phyloP scores from a whole-genome alignment of 192 early-diverging fungal species.

The Paraglomus occultum region DNA sequence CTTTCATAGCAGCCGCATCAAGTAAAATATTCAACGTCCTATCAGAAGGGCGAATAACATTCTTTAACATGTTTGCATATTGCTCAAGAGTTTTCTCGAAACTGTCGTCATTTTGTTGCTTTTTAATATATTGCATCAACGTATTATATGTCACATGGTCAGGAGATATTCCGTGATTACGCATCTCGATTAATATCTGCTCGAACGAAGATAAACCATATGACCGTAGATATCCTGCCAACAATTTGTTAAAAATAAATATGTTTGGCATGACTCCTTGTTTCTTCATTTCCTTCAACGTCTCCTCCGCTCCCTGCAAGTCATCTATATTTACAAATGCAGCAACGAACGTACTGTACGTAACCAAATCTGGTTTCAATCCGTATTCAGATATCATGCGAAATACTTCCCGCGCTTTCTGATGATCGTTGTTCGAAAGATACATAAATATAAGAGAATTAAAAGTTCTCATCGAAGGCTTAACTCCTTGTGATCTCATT shows the following conservation, averaged over 20 bases:
- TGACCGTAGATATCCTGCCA: constrained; percentile 10
- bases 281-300: constrained; percentile 15
- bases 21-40: constrained; percentile 22
- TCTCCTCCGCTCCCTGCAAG: constrained; percentile 10
- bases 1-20: neutral
- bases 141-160: constrained; percentile 25
- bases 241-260: constrained; percentile 19
- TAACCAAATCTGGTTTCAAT: constrained; percentile 9
- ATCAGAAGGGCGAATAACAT: constrained; percentile 8
- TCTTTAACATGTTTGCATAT: constrained; percentile 20
- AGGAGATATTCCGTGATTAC: neutral
- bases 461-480: neutral
- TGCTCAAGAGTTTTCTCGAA: constrained; percentile 18
- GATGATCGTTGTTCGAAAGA: constrained; percentile 9
- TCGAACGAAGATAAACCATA: neutral
- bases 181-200: constrained; percentile 10
- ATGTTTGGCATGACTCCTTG: constrained; percentile 17
- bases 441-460: constrained; percentile 24
- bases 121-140: constrained; percentile 22
- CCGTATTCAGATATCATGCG: neutral
- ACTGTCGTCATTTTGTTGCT: constrained; percentile 1
- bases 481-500: neutral
- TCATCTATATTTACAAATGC: constrained; percentile 10
- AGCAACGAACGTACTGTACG: constrained; percentile 21
- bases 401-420: neutral